A percentile compares a stretch with the other conserved stretches of the same genome.
These are phyloP conservation scores for Mitragyna speciosa DNA, from an alignment of 257 asterid genomes.

Conservation along the genomic window DNA sequence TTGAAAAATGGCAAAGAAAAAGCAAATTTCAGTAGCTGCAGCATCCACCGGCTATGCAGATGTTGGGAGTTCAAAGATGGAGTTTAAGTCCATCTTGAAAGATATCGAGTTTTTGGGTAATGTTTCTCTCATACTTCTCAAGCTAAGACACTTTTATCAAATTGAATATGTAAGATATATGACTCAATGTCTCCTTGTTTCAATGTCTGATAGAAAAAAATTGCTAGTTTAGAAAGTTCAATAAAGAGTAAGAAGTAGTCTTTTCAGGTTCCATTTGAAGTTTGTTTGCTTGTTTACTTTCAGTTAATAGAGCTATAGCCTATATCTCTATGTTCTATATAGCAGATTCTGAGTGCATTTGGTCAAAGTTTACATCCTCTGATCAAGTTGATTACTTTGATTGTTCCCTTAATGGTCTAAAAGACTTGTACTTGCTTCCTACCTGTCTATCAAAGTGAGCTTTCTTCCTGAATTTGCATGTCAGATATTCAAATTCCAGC, in stretches of 20 bases:
- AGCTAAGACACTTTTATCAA: neutral
- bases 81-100: slow-evolving; percentile 56
- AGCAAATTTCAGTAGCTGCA: neutral
- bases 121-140: neutral
- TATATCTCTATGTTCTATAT: neutral
- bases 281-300: neutral
- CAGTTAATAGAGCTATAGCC: neutral
- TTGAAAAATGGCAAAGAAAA: slow-evolving; percentile 18
- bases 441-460: neutral
- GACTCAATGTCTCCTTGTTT: neutral
- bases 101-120: slow-evolving; percentile 63
- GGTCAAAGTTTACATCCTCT: neutral
- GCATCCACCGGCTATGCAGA: slow-evolving; percentile 21
- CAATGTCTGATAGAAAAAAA: neutral
- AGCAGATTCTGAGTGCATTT: neutral
- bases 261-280: neutral
- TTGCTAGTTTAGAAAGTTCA: neutral
- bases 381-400: neutral
- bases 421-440: neutral
- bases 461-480: neutral
- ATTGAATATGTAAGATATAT: neutral
- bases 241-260: neutral
- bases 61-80: slow-evolving; percentile 35
- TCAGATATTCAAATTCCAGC: neutral
- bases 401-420: neutral